phyloP scores from a whole-genome alignment of 2,329 filamentous ascomycete species.

The Xylariales sp. region DNA sequence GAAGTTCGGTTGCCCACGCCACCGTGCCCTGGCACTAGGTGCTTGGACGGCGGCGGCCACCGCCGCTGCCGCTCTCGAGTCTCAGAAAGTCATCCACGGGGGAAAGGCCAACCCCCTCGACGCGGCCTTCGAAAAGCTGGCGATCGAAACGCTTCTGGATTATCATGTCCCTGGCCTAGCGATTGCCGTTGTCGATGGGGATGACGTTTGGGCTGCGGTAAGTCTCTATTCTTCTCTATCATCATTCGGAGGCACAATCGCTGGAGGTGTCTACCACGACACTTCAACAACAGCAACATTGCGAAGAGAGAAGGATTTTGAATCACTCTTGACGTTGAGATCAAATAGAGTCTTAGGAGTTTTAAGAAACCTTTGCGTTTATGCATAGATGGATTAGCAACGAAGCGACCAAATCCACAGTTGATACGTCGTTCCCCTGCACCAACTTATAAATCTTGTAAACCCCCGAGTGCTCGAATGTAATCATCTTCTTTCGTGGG shows the following conservation, averaged over 20 bases:
- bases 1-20: too few relatives aligned
- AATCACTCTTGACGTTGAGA: too few relatives aligned
- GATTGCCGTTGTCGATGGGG: constrained; percentile 41
- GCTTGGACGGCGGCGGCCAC: too few relatives aligned
- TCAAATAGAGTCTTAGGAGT: too few relatives aligned
- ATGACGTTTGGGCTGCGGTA: constrained; percentile 35
- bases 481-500: too few relatives aligned
- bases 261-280: neutral
- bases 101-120: constrained; percentile 10
- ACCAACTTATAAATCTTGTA: too few relatives aligned
- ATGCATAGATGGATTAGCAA: too few relatives aligned
- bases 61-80: constrained; percentile 1
- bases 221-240: constrained; percentile 8
- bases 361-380: too few relatives aligned
- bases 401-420: too few relatives aligned
- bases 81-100: constrained; percentile 6
- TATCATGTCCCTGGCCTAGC: constrained; percentile 46
- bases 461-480: too few relatives aligned
- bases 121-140: constrained; percentile 10
- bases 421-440: too few relatives aligned
- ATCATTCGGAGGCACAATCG: neutral
- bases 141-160: constrained; percentile 19
- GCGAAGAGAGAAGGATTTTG: neutral
- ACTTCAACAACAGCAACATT: neutral
- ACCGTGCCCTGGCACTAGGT: too few relatives aligned